These are phyloP conservation scores for Leccinum pachyderme DNA, from an alignment of 1,284 basidiomycete genomes.

Conservation along the genomic window DNA sequence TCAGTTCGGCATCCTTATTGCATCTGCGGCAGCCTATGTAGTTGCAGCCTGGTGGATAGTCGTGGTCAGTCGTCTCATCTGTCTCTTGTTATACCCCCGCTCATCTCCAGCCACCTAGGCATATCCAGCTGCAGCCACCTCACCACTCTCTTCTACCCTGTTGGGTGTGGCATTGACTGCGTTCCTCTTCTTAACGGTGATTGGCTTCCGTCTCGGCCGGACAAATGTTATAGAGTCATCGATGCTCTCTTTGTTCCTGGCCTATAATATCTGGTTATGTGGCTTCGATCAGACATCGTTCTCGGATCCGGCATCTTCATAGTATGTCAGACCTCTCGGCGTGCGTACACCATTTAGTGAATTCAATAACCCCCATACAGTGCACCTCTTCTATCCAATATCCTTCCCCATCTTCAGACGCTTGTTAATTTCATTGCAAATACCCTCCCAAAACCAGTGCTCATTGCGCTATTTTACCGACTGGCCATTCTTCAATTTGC, in stretches of 20 bases:
- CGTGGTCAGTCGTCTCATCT: constrained; percentile 45
- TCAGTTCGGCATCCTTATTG: constrained; percentile 73
- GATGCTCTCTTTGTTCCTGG: constrained; percentile 81
- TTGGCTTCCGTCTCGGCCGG: constrained; percentile 83
- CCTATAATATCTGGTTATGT: constrained; percentile 83
- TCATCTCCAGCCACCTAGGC: constrained; percentile 43
- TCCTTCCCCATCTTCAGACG: constrained; percentile 76
- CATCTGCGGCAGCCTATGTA: constrained; percentile 73
- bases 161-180: constrained; percentile 74
- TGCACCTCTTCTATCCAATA: constrained; percentile 71
- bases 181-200: constrained; percentile 83
- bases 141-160: constrained; percentile 81
- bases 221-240: constrained; percentile 94
- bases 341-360: constrained; percentile 9
- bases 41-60: constrained; percentile 80
- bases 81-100: not conserved
- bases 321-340: constrained; percentile 47
- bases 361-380: constrained; percentile 35
- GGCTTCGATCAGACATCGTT: constrained; percentile 70
- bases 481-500: constrained; percentile 83
- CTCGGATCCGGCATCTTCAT: constrained; percentile 69
- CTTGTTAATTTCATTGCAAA: constrained; percentile 76
- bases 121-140: constrained; percentile 76
- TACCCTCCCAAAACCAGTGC: constrained; percentile 80
- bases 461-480: constrained; percentile 82